Evolutionary conservation across 371 early-diverging fungal genomes (phyloP).

Genomic region (Batrachochytrium dendrobatidis): DNA sequence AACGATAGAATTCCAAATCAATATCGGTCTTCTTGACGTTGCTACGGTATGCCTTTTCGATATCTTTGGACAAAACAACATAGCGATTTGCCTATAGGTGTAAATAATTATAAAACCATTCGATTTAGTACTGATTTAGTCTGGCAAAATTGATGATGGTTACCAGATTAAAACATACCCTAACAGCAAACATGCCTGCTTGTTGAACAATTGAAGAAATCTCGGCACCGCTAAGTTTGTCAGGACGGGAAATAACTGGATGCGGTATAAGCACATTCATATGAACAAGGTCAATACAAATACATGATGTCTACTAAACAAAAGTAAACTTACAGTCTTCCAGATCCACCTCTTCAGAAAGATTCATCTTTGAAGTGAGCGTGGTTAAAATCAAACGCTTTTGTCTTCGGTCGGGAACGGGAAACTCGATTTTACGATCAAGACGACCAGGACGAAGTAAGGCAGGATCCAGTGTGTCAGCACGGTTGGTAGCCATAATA

Average conservation of each 20-base stretch:
- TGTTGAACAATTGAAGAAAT: conserved; percentile 99
- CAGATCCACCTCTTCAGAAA: conserved; percentile 96
- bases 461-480: conserved; percentile 99
- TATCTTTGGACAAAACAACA: conserved; percentile 93
- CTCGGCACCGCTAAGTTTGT: conserved; percentile 98
- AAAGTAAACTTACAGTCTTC: conserved; percentile 81
- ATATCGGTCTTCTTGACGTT: conserved; percentile 94
- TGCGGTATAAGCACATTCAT: background rate
- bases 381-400: conserved; percentile 98
- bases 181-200: conserved; percentile 99
- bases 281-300: background rate
- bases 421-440: conserved; percentile 99
- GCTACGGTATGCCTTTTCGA: conserved; percentile 95
- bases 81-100: conserved; percentile 72
- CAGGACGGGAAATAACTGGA: conserved; percentile 92
- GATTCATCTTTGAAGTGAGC: conserved; percentile 97
- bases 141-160: background rate
- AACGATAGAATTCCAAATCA: conserved; percentile 87
- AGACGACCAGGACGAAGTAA: conserved; percentile 97
- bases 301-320: background rate
- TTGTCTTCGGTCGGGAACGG: conserved; percentile 98
- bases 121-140: background rate
- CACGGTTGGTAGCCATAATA: conserved; percentile 99
- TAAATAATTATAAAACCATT: background rate
- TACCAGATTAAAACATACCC: conserved; percentile 45